Percentiles rank a stretch among this genome's conserved stretches.
phyloP scores from a whole-genome alignment of 805 yeast species.

The Lipomyces oligophaga region DNA sequence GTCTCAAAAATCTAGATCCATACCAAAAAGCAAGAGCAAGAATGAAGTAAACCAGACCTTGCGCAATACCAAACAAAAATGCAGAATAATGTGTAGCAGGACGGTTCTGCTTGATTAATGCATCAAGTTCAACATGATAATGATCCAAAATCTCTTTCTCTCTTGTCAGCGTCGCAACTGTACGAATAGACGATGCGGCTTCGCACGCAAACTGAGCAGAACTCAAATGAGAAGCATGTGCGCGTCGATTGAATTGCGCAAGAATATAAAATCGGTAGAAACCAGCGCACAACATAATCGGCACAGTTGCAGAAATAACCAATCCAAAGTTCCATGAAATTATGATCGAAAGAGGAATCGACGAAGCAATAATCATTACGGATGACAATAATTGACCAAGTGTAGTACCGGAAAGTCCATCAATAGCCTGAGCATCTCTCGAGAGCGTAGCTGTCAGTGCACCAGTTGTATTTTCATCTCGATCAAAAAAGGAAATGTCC shows the following conservation, averaged over 20 bases:
- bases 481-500: slow-evolving; percentile 35
- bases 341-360: slow-evolving; percentile 41
- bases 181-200: slow-evolving; percentile 41
- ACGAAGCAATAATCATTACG: slow-evolving; percentile 40
- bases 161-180: slow-evolving; percentile 44
- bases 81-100: slow-evolving; percentile 22
- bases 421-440: slow-evolving; percentile 34
- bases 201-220: slow-evolving; percentile 45
- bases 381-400: slow-evolving; percentile 37
- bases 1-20: slow-evolving; percentile 40
- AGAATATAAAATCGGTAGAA: slow-evolving; percentile 41
- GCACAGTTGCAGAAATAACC: slow-evolving; percentile 40
- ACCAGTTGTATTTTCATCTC: slow-evolving; percentile 33
- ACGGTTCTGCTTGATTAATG: slow-evolving; percentile 11
- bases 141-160: slow-evolving; percentile 39
- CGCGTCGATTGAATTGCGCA: slow-evolving; percentile 38
- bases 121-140: slow-evolving; percentile 31
- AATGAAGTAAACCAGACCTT: slow-evolving; percentile 43
- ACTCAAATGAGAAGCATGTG: slow-evolving; percentile 39
- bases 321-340: slow-evolving; percentile 44
- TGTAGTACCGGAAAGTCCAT: slow-evolving; percentile 35
- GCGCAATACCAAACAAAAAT: slow-evolving; percentile 42
- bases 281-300: slow-evolving; percentile 41
- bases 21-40: slow-evolving; percentile 46
- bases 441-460: slow-evolving; percentile 33